Percentiles rank a stretch among this genome's conserved stretches.
These are phyloP conservation scores for Colletotrichum australisinense DNA, from an alignment of 2,329 filamentous ascomycete genomes.

Conservation along the genomic window DNA sequence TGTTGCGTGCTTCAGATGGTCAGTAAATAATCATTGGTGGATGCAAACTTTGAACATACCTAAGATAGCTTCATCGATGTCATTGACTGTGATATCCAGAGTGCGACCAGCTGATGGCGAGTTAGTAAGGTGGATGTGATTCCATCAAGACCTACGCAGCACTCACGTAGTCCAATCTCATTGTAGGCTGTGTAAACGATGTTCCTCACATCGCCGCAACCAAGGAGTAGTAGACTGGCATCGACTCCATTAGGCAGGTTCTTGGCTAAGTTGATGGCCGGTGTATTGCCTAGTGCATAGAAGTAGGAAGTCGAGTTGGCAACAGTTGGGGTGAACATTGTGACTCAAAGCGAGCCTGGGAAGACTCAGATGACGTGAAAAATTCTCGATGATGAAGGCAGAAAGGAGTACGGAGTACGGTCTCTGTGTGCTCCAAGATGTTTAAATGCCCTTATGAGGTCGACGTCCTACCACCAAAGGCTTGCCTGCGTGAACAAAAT, in stretches of 20 bases:
- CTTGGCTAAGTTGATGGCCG: constrained; percentile 61
- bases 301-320: constrained; percentile 47
- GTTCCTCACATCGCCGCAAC: constrained; percentile 67
- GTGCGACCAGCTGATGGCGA: constrained; percentile 47
- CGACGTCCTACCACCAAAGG: background rate
- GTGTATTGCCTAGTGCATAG: constrained; percentile 66
- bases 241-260: constrained; percentile 60
- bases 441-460: background rate
- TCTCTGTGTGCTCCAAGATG: background rate
- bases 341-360: background rate
- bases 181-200: constrained; percentile 65
- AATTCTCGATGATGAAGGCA: background rate
- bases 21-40: background rate
- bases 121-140: constrained; percentile 37
- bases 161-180: constrained; percentile 51
- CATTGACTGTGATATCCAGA: constrained; percentile 68
- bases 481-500: background rate
- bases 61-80: constrained; percentile 60
- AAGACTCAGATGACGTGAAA: background rate
- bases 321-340: constrained; percentile 52
- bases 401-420: background rate
- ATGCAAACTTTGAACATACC: constrained; percentile 49
- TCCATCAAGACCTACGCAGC: background rate
- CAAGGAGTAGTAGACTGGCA: constrained; percentile 63
- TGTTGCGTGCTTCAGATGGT: constrained; percentile 61